Conservation (phyloP, 148 eudicot species). For the Rhododendron ovatum region DNA sequence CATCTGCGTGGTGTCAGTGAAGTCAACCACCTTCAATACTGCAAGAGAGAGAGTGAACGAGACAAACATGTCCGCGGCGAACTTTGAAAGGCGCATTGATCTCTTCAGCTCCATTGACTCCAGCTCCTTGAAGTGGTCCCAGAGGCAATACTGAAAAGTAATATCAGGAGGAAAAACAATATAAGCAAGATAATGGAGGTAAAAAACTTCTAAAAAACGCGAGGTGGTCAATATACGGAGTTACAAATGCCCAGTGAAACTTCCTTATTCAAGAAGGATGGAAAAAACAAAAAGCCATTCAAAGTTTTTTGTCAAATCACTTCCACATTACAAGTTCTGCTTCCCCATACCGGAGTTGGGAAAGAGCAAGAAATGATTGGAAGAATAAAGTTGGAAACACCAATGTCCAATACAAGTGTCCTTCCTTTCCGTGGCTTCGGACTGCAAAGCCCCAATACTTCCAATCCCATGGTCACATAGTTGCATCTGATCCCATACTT, state of each 20-base stretch:
- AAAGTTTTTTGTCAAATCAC: not conserved
- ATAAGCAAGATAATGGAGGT: not conserved
- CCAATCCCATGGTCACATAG: not conserved
- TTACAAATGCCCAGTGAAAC: not conserved
- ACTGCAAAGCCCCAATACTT: not conserved
- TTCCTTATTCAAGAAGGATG: not conserved
- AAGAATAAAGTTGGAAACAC: not conserved
- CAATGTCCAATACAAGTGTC: not conserved
- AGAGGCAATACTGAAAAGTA: conserved; percentile 65
- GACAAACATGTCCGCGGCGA: conserved; percentile 68
- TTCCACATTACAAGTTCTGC: not conserved
- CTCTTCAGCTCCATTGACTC: conserved; percentile 73
- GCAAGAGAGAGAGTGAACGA: conserved; percentile 77
- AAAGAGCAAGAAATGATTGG: not conserved
- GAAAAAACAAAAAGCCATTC: not conserved
- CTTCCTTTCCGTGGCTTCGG: not conserved
- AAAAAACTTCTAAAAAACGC: not conserved
- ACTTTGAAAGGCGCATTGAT: conserved; percentile 77
- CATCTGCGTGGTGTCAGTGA: conserved; percentile 45
- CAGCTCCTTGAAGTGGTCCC: conserved; percentile 88
- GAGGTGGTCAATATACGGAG: not conserved
- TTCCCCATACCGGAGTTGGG: not conserved
- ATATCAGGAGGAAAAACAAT: not conserved
- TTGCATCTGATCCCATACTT: not conserved
- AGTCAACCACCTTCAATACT: conserved; percentile 61